A percentile compares a stretch with the other conserved stretches of the same genome.
phyloP scores from a whole-genome alignment of 176 grass and related monocot species.

The Phoenix dactylifera region DNA sequence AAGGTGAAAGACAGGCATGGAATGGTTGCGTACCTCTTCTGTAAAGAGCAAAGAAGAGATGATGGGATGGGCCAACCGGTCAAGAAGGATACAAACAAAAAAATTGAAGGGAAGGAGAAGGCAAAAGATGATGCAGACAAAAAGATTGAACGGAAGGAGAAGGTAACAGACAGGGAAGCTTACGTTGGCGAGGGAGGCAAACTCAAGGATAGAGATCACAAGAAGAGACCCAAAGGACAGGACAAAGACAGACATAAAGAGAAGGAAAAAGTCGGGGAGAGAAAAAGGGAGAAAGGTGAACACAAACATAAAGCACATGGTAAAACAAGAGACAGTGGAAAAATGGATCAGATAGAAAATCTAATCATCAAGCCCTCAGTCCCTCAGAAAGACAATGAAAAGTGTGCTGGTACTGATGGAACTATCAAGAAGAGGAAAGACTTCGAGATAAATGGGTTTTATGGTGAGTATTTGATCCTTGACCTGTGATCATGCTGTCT shows the following conservation, averaged over 20 bases:
- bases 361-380: background rate
- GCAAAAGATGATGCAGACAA: background rate
- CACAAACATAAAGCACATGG: background rate
- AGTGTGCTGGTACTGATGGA: background rate
- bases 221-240: background rate
- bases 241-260: background rate
- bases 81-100: background rate
- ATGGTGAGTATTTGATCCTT: background rate
- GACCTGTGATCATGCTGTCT: too few species aligned
- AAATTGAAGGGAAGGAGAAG: background rate
- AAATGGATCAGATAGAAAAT: background rate
- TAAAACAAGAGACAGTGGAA: background rate
- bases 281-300: background rate
- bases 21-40: too few species aligned
- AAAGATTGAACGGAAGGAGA: background rate
- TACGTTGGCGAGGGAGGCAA: background rate
- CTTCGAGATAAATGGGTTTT: background rate
- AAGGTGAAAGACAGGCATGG: background rate
- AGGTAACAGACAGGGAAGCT: background rate
- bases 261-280: background rate
- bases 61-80: too few species aligned
- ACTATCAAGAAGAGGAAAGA: background rate
- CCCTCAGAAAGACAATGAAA: background rate
- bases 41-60: too few species aligned
- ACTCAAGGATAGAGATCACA: background rate